Base-by-base conservation (phyloP, 192 early-diverging fungal species). In the Podila verticillata region DNA sequence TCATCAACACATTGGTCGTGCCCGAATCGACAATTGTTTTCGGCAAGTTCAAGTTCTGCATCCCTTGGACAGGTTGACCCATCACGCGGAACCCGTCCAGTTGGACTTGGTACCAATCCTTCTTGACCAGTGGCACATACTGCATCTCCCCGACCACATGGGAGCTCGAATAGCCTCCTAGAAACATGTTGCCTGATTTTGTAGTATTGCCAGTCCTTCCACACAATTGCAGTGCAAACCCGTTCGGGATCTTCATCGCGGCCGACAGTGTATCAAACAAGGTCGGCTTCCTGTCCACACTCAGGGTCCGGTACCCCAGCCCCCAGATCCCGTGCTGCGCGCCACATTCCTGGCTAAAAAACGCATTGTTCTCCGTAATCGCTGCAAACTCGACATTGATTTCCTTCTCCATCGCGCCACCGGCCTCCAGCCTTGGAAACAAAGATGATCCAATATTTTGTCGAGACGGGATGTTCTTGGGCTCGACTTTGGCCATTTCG, bases 321-420 rank as follows among this genome's bases (percentile, higher is more conserved):
- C 77, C 77, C 77, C 77, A 80, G 56, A 80, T 80, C 2, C 77
- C 77, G 17, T 80, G 77, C 24, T 80, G 77, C 0, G 70, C 70
- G 5, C 70, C 77, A 51, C 77, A 80, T 24, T 80, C 77, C n/a
- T 70, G 58, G 22, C 66, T 80, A 39, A 80, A 80, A 34, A 80
- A 80, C 6, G 48, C 66, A 0, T 30, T 69, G 61, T 80, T 80
- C 32, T 80, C 77, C 1, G 29, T 48, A 13, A 80, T 80, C 8
- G 77, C 77, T 28, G 70, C 77, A 65, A 80, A 80, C 47, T 68
- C 77, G 17, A 80, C 77, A 64, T 54, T 80, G 44, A 61, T 68
- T 39, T 80, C 77, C 48, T 80, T 80, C 22, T 72, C 77, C 70
- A 80, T 80, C 7, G n/a, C 51, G 10, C 44, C 65, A 2, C 75